Conservation (phyloP, 2,329 filamentous ascomycete genomes). For the Trichocomaceae sp. region DNA sequence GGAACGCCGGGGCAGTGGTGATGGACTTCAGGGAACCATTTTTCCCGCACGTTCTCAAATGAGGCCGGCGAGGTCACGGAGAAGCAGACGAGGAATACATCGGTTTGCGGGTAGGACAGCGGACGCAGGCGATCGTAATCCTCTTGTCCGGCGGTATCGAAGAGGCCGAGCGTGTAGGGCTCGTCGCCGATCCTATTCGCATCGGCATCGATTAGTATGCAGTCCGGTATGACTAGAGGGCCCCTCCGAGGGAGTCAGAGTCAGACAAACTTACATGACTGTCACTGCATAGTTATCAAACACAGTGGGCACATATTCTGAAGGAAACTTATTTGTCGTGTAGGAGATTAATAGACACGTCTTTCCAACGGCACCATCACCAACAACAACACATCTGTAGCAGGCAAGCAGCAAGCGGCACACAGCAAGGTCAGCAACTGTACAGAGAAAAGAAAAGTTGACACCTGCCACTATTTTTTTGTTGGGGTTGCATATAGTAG, state of each 20-base stretch:
- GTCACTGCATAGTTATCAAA: conserved; percentile 99
- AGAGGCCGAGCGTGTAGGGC: conserved; percentile 92
- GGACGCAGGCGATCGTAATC: conserved; percentile 97
- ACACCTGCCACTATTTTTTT: neutral
- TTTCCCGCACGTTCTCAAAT: conserved; percentile 98
- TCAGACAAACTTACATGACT: conserved; percentile 72
- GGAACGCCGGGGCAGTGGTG: conserved; percentile 98
- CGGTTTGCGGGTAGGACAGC: conserved; percentile 94
- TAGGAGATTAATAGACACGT: conserved; percentile 98
- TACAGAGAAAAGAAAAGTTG: neutral
- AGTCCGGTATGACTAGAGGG: too few relatives aligned
- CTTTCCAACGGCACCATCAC: conserved; percentile 98
- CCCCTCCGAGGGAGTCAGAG: too few relatives aligned
- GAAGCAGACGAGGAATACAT: conserved; percentile 98
- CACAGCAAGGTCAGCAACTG: conserved; percentile 5
- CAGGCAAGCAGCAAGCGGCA: neutral
- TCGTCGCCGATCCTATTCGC: conserved; percentile 87
- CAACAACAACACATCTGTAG: conserved; percentile 90
- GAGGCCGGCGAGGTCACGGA: conserved; percentile 95
- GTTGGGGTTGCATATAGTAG: conserved; percentile 2
- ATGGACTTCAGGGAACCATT: conserved; percentile 98
- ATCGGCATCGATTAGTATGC: neutral
- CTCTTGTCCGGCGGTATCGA: conserved; percentile 98
- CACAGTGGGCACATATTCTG: conserved; percentile 98
- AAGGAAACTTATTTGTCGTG: conserved; percentile 99